Percentiles rank a stretch among this genome's conserved stretches.
Evolutionary conservation across 306 rosid genomes (phyloP).

Genomic region (Pterocarpus santalinus): DNA sequence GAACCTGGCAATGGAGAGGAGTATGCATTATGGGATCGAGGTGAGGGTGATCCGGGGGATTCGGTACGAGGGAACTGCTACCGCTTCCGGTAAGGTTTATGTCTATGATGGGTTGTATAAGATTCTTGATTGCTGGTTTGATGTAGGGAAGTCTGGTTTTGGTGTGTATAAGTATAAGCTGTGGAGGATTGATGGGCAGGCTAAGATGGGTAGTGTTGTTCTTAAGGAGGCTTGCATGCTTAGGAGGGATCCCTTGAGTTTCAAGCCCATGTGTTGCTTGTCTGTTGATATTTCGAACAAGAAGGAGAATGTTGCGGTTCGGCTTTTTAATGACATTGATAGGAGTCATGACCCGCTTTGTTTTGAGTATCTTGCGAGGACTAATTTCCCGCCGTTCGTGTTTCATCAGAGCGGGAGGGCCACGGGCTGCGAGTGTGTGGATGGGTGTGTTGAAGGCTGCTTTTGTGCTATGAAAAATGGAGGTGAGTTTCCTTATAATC

Average conservation of each 20-base stretch:
- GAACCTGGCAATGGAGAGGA: slow-evolving; percentile 91
- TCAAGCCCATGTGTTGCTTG: slow-evolving; percentile 68
- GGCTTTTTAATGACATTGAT: slow-evolving; percentile 86
- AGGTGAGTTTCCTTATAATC: slow-evolving; percentile 74
- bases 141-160: slow-evolving; percentile 92
- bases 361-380: slow-evolving; percentile 71
- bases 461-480: slow-evolving; percentile 88
- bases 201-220: slow-evolving; percentile 83
- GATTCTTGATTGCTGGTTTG: slow-evolving; percentile 87
- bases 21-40: slow-evolving; percentile 93
- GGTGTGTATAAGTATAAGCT: slow-evolving; percentile 91
- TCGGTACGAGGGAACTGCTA: slow-evolving; percentile 56
- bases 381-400: slow-evolving; percentile 74
- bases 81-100: slow-evolving; percentile 73
- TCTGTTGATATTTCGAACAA: slow-evolving; percentile 71
- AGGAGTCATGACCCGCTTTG: slow-evolving; percentile 64
- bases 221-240: slow-evolving; percentile 71
- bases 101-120: slow-evolving; percentile 92
- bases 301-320: slow-evolving; percentile 65
- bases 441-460: slow-evolving; percentile 69
- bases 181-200: slow-evolving; percentile 81
- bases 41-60: slow-evolving; percentile 91
- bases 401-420: slow-evolving; percentile 67
- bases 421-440: slow-evolving; percentile 76
- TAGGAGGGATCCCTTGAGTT: slow-evolving; percentile 56